phyloP scores from a whole-genome alignment of 129 eudicot species.

The Glebionis coronaria region DNA sequence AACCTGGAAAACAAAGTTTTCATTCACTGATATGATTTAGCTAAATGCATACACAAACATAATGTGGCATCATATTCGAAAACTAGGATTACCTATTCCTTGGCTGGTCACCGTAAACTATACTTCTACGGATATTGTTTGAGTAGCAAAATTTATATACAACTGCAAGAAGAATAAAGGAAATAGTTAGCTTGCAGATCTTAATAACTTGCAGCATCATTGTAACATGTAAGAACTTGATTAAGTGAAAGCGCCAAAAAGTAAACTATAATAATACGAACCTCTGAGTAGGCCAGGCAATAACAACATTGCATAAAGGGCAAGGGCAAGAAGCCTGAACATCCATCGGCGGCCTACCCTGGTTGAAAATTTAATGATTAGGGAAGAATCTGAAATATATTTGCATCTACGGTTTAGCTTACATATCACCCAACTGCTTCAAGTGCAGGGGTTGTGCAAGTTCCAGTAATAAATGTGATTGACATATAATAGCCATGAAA shows the following conservation, averaged over 20 bases:
- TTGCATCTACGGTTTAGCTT: too few species aligned
- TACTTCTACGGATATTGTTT: slow-evolving; percentile 63
- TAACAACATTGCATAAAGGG: slow-evolving; percentile 78
- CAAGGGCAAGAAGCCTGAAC: slow-evolving; percentile 67
- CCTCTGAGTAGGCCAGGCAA: slow-evolving; percentile 96
- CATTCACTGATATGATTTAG: slow-evolving; percentile 3
- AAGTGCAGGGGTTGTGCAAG: too few species aligned
- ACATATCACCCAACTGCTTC: too few species aligned
- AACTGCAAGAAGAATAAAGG: slow-evolving; percentile 48
- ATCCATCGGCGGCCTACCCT: slow-evolving; percentile 99
- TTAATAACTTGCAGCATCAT: slow-evolving; percentile 10
- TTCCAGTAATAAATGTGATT: too few species aligned
- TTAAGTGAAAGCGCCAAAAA: neutral
- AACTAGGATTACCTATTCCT: slow-evolving; percentile 62
- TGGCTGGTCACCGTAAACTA: slow-evolving; percentile 95
- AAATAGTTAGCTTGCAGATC: slow-evolving; percentile 12
- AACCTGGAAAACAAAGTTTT: slow-evolving; percentile 44
- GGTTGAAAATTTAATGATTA: slow-evolving; percentile 45
- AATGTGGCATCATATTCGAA: too few species aligned
- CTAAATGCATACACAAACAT: neutral
- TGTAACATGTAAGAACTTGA: neutral
- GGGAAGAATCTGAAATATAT: neutral
- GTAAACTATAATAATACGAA: slow-evolving; percentile 10
- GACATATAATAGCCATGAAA: too few species aligned
- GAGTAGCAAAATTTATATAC: slow-evolving; percentile 66